A percentile compares a stretch with the other conserved stretches of the same genome.
Evolutionary conservation across 805 yeast species (phyloP).

Genomic region (Yamadazyma scolyti): DNA sequence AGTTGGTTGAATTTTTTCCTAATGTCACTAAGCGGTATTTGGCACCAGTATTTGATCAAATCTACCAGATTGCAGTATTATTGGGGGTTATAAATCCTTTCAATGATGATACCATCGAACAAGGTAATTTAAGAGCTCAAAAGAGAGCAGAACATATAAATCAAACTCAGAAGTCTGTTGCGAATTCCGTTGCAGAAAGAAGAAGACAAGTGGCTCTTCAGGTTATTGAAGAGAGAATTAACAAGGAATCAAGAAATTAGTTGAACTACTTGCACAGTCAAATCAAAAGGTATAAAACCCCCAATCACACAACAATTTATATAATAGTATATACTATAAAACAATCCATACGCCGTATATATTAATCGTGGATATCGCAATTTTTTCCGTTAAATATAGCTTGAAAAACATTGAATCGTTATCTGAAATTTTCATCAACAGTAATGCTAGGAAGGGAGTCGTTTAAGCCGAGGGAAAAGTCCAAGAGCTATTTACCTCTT

Average conservation of each 20-base stretch:
- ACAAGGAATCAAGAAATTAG: slow-evolving; percentile 2
- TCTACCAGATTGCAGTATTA: slow-evolving; percentile 33
- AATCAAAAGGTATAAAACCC: too few species aligned
- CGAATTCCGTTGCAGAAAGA: slow-evolving; percentile 61
- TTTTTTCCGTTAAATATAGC: too few species aligned
- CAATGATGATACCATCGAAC: slow-evolving; percentile 65
- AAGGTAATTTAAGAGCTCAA: slow-evolving; percentile 68
- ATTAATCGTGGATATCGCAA: too few species aligned
- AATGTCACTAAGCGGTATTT: slow-evolving; percentile 49
- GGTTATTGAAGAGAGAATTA: slow-evolving; percentile 59
- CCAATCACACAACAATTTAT: too few species aligned
- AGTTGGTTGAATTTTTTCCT: slow-evolving; percentile 83
- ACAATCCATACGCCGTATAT: too few species aligned
- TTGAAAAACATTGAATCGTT: too few species aligned
- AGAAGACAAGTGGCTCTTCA: slow-evolving; percentile 75
- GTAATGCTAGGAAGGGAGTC: too few species aligned
- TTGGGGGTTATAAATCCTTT: slow-evolving; percentile 58
- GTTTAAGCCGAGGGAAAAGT: slow-evolving; percentile 23
- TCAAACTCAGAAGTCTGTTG: slow-evolving; percentile 37
- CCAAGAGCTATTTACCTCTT: slow-evolving; percentile 21
- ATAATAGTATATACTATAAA: too few species aligned
- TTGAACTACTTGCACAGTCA: too few species aligned
- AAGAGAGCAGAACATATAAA: slow-evolving; percentile 51
- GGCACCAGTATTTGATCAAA: slow-evolving; percentile 43
- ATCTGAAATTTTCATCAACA: too few species aligned